Evolutionary conservation across 139 green algal species (phyloP), one percentile per base, ranked within the genome.

Genomic region (Mesotaenium endlicherianum): DNA sequence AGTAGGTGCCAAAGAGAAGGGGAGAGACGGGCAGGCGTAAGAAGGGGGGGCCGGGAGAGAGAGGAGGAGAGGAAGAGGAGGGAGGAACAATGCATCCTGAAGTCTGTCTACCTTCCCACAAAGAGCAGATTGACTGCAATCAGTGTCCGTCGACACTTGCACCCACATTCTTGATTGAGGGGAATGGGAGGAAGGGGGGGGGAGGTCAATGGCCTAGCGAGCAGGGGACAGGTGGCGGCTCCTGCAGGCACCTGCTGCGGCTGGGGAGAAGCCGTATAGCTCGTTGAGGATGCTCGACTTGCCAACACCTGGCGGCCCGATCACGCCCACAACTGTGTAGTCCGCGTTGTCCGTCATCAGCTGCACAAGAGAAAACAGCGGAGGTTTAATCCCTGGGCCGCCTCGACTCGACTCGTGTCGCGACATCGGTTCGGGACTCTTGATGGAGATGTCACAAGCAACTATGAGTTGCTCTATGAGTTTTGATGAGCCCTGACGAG

Each of bases 281-380:
- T 80, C 75, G 43, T 82, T 82, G 38, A 82, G 41, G 59, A 82
- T 82, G 16, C 30, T 82, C 4, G 75, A 82, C 59, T 82, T 82
- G 31, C 75, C 75, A 17, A 42, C 34, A 43, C 75, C 75, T 5
- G 41, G 75, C 5, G 44, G 60, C 14, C 75, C 75, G 26, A 82
- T 30, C 31, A 82, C 75, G 26, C 75, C 75, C n/a, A 82, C 75
- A 4, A 82, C 75, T 26, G 75, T 82, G 59, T 55, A 82, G 60
- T 79, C 75, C 38, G 38, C 34, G 58, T 82, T 82, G 38, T 45
- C 75, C 42, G 70, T 59, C 70, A 78, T 49, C 70, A 78, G 70
- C 70, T 78, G 45, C 49, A 31, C 11, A 31, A 31, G 8, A 72
- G 43, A 6, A 72, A 6, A 72, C n/a, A n/a, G n/a, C n/a, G n/a